Evolutionary conservation across 768 basidiomycete genomes (phyloP).

Genomic region (Russula vinacea): DNA sequence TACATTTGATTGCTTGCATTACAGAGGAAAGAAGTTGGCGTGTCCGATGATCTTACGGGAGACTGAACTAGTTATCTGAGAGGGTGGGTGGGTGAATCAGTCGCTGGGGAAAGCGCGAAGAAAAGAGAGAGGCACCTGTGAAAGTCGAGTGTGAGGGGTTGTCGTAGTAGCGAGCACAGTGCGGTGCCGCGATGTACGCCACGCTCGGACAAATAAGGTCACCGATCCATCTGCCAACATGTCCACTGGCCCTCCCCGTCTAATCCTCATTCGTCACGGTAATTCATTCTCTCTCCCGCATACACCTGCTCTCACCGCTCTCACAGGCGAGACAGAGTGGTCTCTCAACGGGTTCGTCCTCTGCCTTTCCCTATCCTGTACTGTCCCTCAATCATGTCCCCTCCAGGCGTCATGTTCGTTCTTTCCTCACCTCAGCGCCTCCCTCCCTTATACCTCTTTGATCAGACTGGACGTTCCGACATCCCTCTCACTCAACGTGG

Average conservation of each 20-base stretch:
- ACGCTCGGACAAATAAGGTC: constrained; percentile 30
- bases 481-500: constrained; percentile 83
- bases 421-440: background rate
- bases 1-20: constrained; percentile 94
- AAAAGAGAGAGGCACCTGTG: background rate
- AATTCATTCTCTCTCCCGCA: background rate
- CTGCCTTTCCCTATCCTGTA: background rate
- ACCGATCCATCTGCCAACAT: background rate
- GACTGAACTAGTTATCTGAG: constrained; percentile 5
- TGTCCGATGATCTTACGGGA: constrained; percentile 16
- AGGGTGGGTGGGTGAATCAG: constrained; percentile 1
- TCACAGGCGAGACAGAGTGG: constrained; percentile 89
- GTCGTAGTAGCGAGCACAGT: constrained; percentile 14
- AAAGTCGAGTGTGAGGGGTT: background rate
- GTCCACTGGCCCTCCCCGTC: constrained; percentile 41
- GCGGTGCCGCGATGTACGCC: constrained; percentile 14
- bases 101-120: background rate
- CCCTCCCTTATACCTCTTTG: constrained; percentile 12
- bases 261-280: constrained; percentile 56
- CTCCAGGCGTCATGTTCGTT: constrained; percentile 59
- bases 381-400: constrained; percentile 18
- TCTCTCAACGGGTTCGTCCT: constrained; percentile 70
- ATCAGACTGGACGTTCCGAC: constrained; percentile 81
- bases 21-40: background rate
- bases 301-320: background rate